phyloP scores from a whole-genome alignment of 805 yeast genomes.

The Wickerhamiella alocasiicola region DNA sequence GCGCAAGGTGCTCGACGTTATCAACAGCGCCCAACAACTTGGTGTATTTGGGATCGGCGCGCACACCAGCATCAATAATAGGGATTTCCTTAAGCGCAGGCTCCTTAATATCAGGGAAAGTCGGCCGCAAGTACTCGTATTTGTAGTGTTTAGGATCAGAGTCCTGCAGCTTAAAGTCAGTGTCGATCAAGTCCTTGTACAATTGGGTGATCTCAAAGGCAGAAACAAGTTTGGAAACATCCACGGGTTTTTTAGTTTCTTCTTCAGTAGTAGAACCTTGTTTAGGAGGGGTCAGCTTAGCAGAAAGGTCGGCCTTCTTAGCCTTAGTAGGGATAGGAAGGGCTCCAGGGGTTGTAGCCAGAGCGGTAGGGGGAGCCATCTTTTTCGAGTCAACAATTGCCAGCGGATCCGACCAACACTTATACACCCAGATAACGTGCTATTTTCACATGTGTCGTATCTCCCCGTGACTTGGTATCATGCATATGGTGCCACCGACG shows the following conservation, averaged over 20 bases:
- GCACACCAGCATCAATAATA: constrained; percentile 21
- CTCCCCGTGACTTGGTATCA: constrained; percentile 9
- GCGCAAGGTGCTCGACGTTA: constrained; percentile 38
- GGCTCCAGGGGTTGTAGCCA: not conserved
- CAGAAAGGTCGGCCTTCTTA: not conserved
- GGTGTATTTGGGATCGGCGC: constrained; percentile 24
- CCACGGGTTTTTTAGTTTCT: not conserved
- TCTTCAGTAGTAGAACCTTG: not conserved
- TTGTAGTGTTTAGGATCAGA: constrained; percentile 18
- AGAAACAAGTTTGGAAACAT: constrained; percentile 6
- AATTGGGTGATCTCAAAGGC: constrained; percentile 12
- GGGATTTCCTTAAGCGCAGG: constrained; percentile 21
- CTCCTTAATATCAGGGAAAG: constrained; percentile 27
- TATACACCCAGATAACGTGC: constrained; percentile 1
- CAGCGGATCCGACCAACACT: not conserved
- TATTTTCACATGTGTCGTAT: not conserved
- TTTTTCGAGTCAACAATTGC: not conserved
- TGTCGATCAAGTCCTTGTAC: constrained; percentile 6
- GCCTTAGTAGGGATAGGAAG: constrained; percentile 1
- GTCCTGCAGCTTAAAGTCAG: constrained; percentile 11
- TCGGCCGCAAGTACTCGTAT: constrained; percentile 23
- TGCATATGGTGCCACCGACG: not conserved
- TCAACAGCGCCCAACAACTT: constrained; percentile 23
- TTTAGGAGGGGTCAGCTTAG: not conserved
- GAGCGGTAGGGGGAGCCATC: constrained; percentile 6